A percentile compares a stretch with the other conserved stretches of the same genome.
phyloP scores from a whole-genome alignment of 2,329 filamentous ascomycete genomes.

The Aspergillus intermedius region DNA sequence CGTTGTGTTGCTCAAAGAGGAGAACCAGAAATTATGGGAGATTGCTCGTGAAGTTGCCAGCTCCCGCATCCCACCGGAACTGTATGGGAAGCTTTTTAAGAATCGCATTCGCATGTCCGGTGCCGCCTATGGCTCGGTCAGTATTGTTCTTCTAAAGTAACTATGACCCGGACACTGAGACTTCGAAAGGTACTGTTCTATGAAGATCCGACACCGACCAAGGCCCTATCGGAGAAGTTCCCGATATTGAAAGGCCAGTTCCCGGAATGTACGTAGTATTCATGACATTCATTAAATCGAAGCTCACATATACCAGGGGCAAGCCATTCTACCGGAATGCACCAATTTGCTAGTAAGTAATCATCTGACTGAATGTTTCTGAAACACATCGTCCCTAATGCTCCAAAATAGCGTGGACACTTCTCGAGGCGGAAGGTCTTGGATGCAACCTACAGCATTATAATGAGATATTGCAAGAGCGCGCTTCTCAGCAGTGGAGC shows the following conservation, averaged over 20 bases:
- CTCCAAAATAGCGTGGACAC: conserved; percentile 56
- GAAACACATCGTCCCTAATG: conserved; percentile 3
- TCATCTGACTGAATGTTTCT: too few relatives aligned
- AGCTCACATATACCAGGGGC: background rate
- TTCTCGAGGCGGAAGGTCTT: conserved; percentile 73
- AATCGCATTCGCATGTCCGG: conserved; percentile 54
- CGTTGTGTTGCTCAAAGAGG: conserved; percentile 69
- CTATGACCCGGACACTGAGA: background rate
- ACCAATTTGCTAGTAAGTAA: background rate
- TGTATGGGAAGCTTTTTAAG: conserved; percentile 41
- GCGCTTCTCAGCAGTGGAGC: conserved; percentile 62
- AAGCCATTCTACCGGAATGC: background rate
- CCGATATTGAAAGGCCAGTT: background rate
- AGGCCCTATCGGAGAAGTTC: background rate
- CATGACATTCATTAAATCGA: background rate
- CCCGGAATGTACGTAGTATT: background rate
- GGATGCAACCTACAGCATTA: conserved; percentile 90
- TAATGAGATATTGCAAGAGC: conserved; percentile 73
- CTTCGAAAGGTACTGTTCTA: background rate
- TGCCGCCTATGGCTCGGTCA: conserved; percentile 66
- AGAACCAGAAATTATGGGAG: conserved; percentile 86
- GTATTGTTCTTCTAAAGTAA: conserved; percentile 22
- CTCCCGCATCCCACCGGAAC: conserved; percentile 49
- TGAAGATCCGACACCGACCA: background rate
- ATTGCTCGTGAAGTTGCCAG: conserved; percentile 43